phyloP scores from a whole-genome alignment of 345 rosid species.

The Ceriops decandra region DNA sequence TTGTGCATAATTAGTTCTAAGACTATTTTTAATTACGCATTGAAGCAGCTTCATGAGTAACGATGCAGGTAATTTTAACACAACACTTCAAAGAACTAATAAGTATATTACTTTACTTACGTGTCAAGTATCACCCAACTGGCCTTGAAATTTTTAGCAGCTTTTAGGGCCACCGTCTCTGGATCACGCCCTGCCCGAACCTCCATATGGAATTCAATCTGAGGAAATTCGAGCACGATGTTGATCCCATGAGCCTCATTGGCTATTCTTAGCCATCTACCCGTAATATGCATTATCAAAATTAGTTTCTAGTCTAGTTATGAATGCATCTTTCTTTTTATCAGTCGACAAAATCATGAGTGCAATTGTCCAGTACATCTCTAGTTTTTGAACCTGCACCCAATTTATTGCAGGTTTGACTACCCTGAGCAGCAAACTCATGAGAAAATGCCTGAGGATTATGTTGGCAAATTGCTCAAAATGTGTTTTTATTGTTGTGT shows the following conservation, averaged over 20 bases:
- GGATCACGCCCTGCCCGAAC: conserved; percentile 36
- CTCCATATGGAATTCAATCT: conserved; percentile 42
- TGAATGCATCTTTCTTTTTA: too few species aligned
- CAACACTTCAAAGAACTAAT: background rate
- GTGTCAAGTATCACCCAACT: conserved; percentile 61
- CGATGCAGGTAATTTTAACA: background rate
- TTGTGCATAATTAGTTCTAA: too few species aligned
- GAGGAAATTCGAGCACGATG: conserved; percentile 15
- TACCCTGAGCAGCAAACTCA: too few species aligned
- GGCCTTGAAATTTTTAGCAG: conserved; percentile 38
- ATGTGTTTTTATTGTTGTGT: too few species aligned
- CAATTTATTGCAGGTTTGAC: too few species aligned
- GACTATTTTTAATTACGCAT: background rate
- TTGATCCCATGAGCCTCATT: background rate
- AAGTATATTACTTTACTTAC: conserved; percentile 21
- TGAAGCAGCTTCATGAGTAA: background rate
- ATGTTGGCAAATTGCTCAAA: too few species aligned
- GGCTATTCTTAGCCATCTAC: background rate
- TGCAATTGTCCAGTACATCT: too few species aligned
- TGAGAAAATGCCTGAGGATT: too few species aligned
- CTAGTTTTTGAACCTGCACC: too few species aligned
- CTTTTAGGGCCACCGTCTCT: conserved; percentile 32
- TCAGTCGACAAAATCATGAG: too few species aligned
- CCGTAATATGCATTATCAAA: too few species aligned
- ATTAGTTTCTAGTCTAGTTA: too few species aligned